Base-by-base conservation (phyloP, 371 early-diverging fungal species). In the Dentiscutata heterogama region DNA sequence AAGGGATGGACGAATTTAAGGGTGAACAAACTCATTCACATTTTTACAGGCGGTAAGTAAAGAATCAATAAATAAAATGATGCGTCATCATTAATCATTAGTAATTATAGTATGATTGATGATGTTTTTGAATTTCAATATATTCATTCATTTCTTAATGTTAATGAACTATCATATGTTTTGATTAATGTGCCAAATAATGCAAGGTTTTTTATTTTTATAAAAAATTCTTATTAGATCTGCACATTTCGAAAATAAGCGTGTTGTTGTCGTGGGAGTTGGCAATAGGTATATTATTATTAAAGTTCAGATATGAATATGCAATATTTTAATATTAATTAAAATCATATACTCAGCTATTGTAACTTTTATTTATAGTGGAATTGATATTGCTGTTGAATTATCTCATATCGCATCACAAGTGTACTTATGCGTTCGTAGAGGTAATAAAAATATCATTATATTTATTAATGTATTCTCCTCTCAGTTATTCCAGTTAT, bases 1-100 rank as follows among this genome's bases (percentile, higher is more conserved):
- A 71, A 7, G 90, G 89, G 13, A 86, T 90, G 86, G 83, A 86
- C 4, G 68, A 63, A 1, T 90, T 84, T 74, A 84, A 80, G 5
- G 91, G 91, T 3, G 68, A 84, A 22, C 86, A 88, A 80, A 64
- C 88, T 68, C 91, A 91, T 77, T 91, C 90, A 0, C 88, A 88
- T 82, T 85, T 86, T 67, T 88, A 88, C 68, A 68, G 83, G 78
- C 83, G 83, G 88, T 58, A 22, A 58, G 58, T 58, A 46, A 46
- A 46, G 10, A 46, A 46, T 10, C 7, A 46, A 8, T 7, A 46
- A 10, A 46, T 46, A 10, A 46, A 46, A 46, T 46, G 46, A 10
- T 1, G 0, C 1, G 0, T 46, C 10, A 1, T 46, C 7, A 46
- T 35, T 35, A 31, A n/a, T n/a, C n/a, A n/a, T n/a, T 3, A 31